Conservation (phyloP, 192 early-diverging fungal species). For the Chytriomyces sp. region DNA sequence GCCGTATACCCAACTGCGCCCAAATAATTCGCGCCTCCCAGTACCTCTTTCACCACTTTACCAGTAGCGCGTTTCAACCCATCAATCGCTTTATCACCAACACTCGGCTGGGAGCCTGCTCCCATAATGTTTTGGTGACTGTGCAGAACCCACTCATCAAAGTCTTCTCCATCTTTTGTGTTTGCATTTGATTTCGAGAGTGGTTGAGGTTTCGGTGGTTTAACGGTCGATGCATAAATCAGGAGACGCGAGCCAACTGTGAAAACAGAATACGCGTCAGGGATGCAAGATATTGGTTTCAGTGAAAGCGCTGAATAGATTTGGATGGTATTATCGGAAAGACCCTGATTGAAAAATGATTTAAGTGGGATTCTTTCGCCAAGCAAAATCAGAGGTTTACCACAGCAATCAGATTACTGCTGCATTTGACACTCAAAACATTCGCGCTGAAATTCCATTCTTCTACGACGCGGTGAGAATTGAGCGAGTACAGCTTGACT, state of each 20-base stretch:
- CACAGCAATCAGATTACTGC: conserved; percentile 64
- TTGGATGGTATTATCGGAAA: conserved; percentile 40
- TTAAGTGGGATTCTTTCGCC: background rate
- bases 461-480: conserved; percentile 55
- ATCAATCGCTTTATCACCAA: conserved; percentile 19
- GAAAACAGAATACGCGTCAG: conserved; percentile 65
- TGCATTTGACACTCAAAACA: conserved; percentile 61
- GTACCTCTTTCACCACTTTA: conserved; percentile 80
- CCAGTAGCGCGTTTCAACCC: conserved; percentile 61
- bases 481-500: conserved; percentile 65
- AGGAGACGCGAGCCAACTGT: conserved; percentile 69
- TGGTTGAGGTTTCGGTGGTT: conserved; percentile 36
- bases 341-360: conserved; percentile 4
- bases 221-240: conserved; percentile 71
- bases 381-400: conserved; percentile 43
- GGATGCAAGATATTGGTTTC: conserved; percentile 44
- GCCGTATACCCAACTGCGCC: conserved; percentile 73
- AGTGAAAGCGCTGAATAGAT: conserved; percentile 60
- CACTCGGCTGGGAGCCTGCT: background rate
- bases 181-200: conserved; percentile 18
- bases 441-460: conserved; percentile 52
- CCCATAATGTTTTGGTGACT: background rate
- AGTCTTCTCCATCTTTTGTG: background rate
- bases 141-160: background rate
- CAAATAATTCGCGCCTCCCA: conserved; percentile 75